phyloP scores from a whole-genome alignment of 106 monocot species.

The Xerophyta viscosa region DNA sequence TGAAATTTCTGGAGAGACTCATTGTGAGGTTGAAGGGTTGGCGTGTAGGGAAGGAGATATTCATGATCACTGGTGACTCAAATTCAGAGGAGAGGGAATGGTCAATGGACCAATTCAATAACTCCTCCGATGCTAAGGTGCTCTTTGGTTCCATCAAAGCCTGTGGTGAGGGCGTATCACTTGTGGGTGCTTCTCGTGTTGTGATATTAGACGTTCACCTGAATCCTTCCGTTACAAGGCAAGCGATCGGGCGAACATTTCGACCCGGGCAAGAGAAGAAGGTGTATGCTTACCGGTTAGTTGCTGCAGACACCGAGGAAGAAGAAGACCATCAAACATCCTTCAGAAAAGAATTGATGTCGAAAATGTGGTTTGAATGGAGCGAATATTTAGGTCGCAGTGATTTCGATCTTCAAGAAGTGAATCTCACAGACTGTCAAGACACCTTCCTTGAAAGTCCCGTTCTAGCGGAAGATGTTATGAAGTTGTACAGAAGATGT shows the following conservation, averaged over 20 bases:
- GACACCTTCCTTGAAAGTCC: conserved; percentile 56
- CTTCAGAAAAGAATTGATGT: conserved; percentile 76
- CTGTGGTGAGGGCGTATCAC: conserved; percentile 92
- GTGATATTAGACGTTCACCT: conserved; percentile 84
- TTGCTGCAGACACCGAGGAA: conserved; percentile 69
- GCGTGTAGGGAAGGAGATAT: conserved; percentile 73
- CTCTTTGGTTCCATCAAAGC: conserved; percentile 96
- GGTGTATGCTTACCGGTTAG: conserved; percentile 68
- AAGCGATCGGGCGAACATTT: conserved; percentile 93
- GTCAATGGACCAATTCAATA: conserved; percentile 84
- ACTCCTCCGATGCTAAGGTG: conserved; percentile 67
- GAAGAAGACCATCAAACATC: conserved; percentile 57
- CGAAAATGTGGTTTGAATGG: conserved; percentile 97
- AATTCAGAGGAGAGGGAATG: conserved; percentile 61
- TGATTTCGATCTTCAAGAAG: conserved; percentile 41
- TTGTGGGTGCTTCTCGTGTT: conserved; percentile 82
- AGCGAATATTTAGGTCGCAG: conserved; percentile 25
- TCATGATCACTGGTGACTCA: conserved; percentile 79
- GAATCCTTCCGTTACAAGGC: conserved; percentile 90
- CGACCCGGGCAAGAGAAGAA: conserved; percentile 76
- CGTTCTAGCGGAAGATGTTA: conserved; percentile 41
- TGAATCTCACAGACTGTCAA: conserved; percentile 24
- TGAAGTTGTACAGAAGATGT: conserved; percentile 52
- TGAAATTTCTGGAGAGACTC: conserved; percentile 80
- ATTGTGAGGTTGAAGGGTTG: conserved; percentile 52